Percentiles rank a stretch among this genome's conserved stretches.
Evolutionary conservation across 1,284 basidiomycete genomes (phyloP).

Genomic region (Cryptococcus hybrid): DNA sequence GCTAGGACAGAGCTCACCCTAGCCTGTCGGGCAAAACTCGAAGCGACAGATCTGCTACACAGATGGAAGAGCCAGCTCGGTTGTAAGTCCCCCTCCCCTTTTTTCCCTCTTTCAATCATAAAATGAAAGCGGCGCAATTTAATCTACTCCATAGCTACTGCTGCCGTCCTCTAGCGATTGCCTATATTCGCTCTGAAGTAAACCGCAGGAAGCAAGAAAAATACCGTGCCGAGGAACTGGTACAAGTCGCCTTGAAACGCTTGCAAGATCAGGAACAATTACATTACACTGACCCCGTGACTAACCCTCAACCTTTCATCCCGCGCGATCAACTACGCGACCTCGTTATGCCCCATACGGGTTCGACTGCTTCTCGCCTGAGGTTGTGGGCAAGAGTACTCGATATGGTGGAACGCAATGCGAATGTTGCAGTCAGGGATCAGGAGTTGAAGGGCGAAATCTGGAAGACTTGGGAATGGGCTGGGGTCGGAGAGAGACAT

Average conservation of each 20-base stretch:
- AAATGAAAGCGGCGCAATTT: no score
- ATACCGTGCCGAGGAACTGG: conserved; percentile 70
- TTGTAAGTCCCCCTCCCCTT: conserved; percentile 55
- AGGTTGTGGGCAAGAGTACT: conserved; percentile 85
- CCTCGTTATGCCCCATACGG: conserved; percentile 77
- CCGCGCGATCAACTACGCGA: conserved; percentile 90
- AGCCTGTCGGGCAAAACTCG: conserved; percentile 68
- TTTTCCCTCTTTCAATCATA: no score
- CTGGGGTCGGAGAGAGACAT: conserved; percentile 30
- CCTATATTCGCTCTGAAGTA: conserved; percentile 34
- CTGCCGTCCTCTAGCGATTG: conserved; percentile 38
- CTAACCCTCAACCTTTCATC: conserved; percentile 73
- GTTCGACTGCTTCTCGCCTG: conserved; percentile 62
- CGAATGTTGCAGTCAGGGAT: conserved; percentile 86
- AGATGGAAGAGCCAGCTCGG: conserved; percentile 67
- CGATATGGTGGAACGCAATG: conserved; percentile 84
- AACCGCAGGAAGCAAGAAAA: conserved; percentile 54
- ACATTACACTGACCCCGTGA: conserved; percentile 80
- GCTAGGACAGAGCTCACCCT: conserved; percentile 68
- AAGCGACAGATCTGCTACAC: conserved; percentile 63
- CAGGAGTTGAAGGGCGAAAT: conserved; percentile 77
- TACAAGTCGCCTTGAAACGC: conserved; percentile 73
- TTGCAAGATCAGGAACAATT: conserved; percentile 82
- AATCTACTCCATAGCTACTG: conserved; percentile 20
- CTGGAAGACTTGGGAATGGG: conserved; percentile 58